phyloP scores from a whole-genome alignment of 1,284 basidiomycete genomes.

The Schizophyllum amplum region DNA sequence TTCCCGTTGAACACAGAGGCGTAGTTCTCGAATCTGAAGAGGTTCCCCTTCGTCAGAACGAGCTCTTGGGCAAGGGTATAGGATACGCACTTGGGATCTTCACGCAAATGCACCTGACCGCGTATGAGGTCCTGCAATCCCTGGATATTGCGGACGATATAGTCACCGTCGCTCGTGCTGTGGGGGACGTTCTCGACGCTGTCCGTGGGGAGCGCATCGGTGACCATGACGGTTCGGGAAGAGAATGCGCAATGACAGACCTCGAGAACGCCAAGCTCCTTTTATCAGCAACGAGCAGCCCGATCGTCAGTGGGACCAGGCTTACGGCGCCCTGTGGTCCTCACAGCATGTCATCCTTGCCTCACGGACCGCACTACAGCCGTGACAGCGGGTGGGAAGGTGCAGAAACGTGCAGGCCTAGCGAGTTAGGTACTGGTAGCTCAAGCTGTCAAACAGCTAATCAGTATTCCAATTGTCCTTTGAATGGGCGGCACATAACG shows the following conservation, averaged over 20 bases:
- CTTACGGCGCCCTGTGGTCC: background rate
- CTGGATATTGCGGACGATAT: conserved; percentile 6
- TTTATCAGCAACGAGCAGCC: background rate
- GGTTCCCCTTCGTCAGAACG: background rate
- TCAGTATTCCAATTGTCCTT: background rate
- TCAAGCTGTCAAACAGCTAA: too few species aligned
- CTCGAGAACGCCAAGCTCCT: background rate
- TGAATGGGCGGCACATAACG: too few species aligned
- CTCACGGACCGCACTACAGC: background rate
- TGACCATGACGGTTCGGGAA: background rate
- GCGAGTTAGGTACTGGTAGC: background rate
- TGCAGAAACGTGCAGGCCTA: background rate
- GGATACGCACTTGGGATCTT: conserved; percentile 32
- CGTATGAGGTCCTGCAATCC: conserved; percentile 37
- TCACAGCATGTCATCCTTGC: background rate
- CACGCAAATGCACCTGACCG: conserved; percentile 37
- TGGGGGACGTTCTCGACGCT: background rate
- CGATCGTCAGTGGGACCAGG: background rate
- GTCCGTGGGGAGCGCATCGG: background rate
- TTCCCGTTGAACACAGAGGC: conserved; percentile 75
- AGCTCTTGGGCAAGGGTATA: conserved; percentile 1
- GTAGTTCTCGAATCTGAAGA: conserved; percentile 50
- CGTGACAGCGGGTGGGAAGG: background rate
- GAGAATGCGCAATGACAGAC: background rate
- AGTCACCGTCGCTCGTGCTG: background rate